Evolutionary conservation across 1,284 basidiomycete species (phyloP).

Genomic region (Cutaneotrichosporon sp.): DNA sequence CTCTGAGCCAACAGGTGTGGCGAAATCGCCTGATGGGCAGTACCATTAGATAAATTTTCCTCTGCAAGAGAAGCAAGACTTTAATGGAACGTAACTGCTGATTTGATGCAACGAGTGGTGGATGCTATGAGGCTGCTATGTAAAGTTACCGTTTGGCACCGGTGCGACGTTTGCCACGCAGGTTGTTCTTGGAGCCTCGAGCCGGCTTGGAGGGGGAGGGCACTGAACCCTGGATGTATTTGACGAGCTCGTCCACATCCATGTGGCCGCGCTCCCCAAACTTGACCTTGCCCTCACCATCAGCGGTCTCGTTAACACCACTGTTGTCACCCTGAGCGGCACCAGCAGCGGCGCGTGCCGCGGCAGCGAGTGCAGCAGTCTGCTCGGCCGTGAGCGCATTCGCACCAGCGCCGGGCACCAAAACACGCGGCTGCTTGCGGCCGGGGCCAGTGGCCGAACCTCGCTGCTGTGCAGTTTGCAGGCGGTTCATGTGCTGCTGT

Average conservation of each 20-base stretch:
- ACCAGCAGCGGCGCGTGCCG: constrained; percentile 13
- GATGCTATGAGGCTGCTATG: constrained; percentile 7
- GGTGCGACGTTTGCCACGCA: constrained; percentile 47
- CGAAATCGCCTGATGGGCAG: too few species aligned
- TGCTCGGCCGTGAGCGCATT: constrained; percentile 10
- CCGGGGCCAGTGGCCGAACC: constrained; percentile 4
- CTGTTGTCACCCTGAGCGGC: constrained; percentile 8
- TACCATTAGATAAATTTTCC: too few species aligned
- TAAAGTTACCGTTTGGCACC: constrained; percentile 35
- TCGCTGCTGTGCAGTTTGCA: constrained; percentile 29
- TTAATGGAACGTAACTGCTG: constrained; percentile 1
- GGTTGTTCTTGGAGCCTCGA: constrained; percentile 39
- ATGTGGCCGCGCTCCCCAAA: constrained; percentile 42
- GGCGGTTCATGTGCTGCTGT: constrained; percentile 34
- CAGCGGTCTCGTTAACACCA: constrained; percentile 1
- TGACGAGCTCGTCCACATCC: constrained; percentile 50
- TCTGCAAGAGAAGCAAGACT: too few species aligned
- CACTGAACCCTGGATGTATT: constrained; percentile 46
- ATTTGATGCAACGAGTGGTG: constrained; percentile 18
- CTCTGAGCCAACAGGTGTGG: too few species aligned
- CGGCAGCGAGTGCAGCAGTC: constrained; percentile 10
- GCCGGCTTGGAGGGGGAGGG: constrained; percentile 19
- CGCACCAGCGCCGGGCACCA: constrained; percentile 7
- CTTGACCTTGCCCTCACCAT: constrained; percentile 1
- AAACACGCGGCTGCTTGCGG: constrained; percentile 7